Conservation (phyloP, 2,329 filamentous ascomycete genomes). For the Bipolaris victoriae region DNA sequence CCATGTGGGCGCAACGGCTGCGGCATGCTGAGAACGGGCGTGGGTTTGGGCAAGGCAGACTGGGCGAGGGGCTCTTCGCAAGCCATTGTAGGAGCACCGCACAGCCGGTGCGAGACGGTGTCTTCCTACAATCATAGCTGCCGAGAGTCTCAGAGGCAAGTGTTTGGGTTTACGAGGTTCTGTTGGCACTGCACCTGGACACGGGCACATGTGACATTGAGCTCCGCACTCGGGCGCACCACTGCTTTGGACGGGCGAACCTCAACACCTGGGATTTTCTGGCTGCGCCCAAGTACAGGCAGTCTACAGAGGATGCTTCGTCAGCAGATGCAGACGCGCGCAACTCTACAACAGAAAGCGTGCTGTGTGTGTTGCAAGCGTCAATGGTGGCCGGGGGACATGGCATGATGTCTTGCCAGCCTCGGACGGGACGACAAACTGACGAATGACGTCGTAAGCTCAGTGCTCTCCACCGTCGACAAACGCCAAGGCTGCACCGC, state of each 20-base stretch:
- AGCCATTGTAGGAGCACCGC: conserved; percentile 2
- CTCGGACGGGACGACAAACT: background rate
- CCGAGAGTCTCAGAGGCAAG: conserved; percentile 22
- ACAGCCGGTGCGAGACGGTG: conserved; percentile 14
- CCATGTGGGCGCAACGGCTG: conserved; percentile 60
- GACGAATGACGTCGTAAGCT: conserved; percentile 25
- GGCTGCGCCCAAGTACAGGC: background rate
- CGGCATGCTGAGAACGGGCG: conserved; percentile 29
- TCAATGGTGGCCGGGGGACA: background rate
- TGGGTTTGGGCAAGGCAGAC: background rate
- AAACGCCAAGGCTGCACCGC: conserved; percentile 14
- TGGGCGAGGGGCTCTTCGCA: background rate
- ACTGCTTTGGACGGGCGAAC: conserved; percentile 4
- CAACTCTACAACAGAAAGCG: background rate
- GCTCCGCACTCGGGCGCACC: conserved; percentile 16
- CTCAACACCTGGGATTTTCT: conserved; percentile 4
- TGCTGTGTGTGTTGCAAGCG: background rate
- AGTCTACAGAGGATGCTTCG: background rate
- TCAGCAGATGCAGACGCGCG: background rate
- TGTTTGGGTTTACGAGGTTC: conserved; percentile 19
- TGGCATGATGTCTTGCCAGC: conserved; percentile 3
- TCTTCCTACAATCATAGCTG: conserved; percentile 25
- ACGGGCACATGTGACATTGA: conserved; percentile 17
- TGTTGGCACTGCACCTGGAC: conserved; percentile 6
- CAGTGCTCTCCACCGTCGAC: conserved; percentile 7